A percentile compares a stretch with the other conserved stretches of the same genome.
Conservation (phyloP, 73 alveolate genomes). For the Paramecium pentaurelia region DNA sequence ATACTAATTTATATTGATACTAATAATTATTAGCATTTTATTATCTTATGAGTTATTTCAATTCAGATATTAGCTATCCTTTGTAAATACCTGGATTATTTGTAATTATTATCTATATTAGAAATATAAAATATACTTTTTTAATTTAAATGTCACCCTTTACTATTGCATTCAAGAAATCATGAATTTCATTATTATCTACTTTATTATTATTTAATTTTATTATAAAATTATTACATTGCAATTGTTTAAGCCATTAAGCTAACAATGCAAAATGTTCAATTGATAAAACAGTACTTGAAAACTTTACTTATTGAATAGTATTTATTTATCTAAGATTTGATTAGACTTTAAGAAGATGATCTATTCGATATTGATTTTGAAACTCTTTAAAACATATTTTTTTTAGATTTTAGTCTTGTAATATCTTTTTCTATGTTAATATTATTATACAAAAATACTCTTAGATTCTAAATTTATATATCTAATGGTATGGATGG, state of each 20-base stretch:
- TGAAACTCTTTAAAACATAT: not conserved
- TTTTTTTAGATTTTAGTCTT: not conserved
- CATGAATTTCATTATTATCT: not conserved
- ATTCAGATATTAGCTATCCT: not conserved
- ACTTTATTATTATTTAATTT: not conserved
- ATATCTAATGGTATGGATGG: not conserved
- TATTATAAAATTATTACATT: not conserved
- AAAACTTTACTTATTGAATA: not conserved
- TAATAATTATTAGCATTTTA: not conserved
- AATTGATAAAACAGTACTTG: not conserved
- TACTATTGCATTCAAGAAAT: not conserved
- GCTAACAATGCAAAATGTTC: not conserved
- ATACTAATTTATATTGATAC: not conserved
- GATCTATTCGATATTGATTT: not conserved
- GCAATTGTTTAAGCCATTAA: not conserved
- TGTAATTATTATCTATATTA: not conserved
- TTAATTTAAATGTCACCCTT: not conserved
- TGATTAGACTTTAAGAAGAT: not conserved
- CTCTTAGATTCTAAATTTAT: not conserved
- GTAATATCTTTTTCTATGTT: not conserved
- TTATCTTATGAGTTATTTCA: not conserved
- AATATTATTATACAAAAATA: not conserved
- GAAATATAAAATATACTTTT: not conserved
- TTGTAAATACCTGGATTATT: constrained; percentile 22
- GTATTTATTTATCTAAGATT: not conserved